These are phyloP conservation scores for Isabelozyma pseudorhagii DNA, from an alignment of 805 yeast species.

Conservation along the genomic window DNA sequence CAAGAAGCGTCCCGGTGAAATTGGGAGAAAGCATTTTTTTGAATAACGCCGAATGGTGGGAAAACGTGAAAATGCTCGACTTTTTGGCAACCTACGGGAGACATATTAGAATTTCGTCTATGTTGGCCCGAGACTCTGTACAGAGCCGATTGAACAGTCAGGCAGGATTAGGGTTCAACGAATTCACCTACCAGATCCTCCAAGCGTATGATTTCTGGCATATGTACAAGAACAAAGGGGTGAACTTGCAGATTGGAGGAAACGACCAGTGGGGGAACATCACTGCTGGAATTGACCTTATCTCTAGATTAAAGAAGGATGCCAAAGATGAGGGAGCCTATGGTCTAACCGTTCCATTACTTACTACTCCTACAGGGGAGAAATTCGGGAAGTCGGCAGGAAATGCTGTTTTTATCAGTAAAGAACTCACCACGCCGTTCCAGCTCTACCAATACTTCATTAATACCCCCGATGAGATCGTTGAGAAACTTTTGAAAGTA, in stretches of 20 bases:
- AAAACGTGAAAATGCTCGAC: conserved; percentile 66
- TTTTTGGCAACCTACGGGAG: conserved; percentile 77
- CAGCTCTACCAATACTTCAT: conserved; percentile 83
- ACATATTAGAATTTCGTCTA: conserved; percentile 75
- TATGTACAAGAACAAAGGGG: conserved; percentile 54
- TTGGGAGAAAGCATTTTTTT: conserved; percentile 34
- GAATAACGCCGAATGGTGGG: conserved; percentile 88
- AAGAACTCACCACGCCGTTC: conserved; percentile 70
- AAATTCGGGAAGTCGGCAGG: conserved; percentile 98
- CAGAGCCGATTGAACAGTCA: conserved; percentile 66
- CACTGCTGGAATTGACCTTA: conserved; percentile 90
- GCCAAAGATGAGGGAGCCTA: conserved; percentile 28
- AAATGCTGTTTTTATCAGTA: conserved; percentile 86
- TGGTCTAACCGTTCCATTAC: conserved; percentile 86
- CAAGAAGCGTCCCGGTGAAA: conserved; percentile 37
- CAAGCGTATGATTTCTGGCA: conserved; percentile 95
- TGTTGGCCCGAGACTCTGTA: conserved; percentile 88
- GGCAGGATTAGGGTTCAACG: conserved; percentile 87
- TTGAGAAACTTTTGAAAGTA: conserved; percentile 62
- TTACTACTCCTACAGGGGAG: conserved; percentile 85
- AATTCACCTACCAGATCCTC: conserved; percentile 86
- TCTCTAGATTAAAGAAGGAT: conserved; percentile 49
- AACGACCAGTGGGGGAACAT: conserved; percentile 99
- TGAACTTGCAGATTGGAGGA: conserved; percentile 86
- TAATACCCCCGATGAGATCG: conserved; percentile 74